Evolutionary conservation across 1,284 basidiomycete genomes (phyloP), one percentile per base, ranked within the genome.

Genomic region (Peniophora sp.): DNA sequence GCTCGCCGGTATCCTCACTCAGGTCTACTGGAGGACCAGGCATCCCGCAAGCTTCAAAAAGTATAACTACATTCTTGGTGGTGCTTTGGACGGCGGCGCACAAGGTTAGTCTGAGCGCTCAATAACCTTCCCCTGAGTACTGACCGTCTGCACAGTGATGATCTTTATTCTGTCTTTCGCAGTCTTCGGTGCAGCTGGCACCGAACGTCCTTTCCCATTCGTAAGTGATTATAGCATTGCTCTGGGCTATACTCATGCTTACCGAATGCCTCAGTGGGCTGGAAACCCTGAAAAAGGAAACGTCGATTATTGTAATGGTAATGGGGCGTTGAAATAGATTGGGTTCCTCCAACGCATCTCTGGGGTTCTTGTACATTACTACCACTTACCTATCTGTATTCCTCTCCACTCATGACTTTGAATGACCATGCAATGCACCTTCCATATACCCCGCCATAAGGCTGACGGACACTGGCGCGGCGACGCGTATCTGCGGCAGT

Each of bases 11-110:
- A 51, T 83, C 36, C 60, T 75, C 16, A 81, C 79, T 2, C 81
- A 85, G 58, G 60, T 77, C 2, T 83, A 20, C n/a, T 41, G 38
- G 38, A 32, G 27, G 27, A 32, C 27, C 27, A 32, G 27, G 12
- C 27, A 32, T 32, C 27, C 27, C 6, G 6, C 12, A 12, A 6
- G 6, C 27, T 32, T 32, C 27, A 65, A 73, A 59, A 78, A 81
- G 61, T 84, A 84, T 66, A 86, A 85, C 64, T 86, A 83, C 59
- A 73, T 88, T 50, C 66, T 85, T 1, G 80, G 79, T 9, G 83
- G 80, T 24, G 83, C 80, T 2, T 64, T 84, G 38, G 84, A 86
- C 58, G 84, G 83, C 35, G 84, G 83, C 12, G 77, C 80, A 8
- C 81, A 85, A 59, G 27, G 27, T 32, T 6, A 32, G 27, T 12